A percentile compares a stretch with the other conserved stretches of the same genome.
These are phyloP conservation scores for Lipomyces sp. DNA, from an alignment of 805 yeast genomes.

Conservation along the genomic window DNA sequence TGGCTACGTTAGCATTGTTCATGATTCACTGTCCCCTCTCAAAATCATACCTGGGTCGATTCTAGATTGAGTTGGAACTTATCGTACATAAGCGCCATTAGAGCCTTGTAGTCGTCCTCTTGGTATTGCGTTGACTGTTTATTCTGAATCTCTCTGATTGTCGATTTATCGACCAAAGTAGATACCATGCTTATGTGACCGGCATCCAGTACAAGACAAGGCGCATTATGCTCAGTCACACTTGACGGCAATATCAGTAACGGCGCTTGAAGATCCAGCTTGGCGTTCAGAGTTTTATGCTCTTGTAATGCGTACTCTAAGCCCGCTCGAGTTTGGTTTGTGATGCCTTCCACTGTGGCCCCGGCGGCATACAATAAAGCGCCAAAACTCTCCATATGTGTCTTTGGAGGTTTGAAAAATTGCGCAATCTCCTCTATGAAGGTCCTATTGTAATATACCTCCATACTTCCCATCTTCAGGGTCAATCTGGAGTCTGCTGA, in stretches of 20 bases:
- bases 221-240: slow-evolving; percentile 76
- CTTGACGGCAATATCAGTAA: slow-evolving; percentile 83
- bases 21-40: no score
- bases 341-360: slow-evolving; percentile 87
- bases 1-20: neutral
- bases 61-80: slow-evolving; percentile 74
- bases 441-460: slow-evolving; percentile 84
- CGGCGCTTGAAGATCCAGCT: slow-evolving; percentile 93
- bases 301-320: slow-evolving; percentile 92
- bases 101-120: slow-evolving; percentile 71
- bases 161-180: slow-evolving; percentile 73
- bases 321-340: slow-evolving; percentile 88
- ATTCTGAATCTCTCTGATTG: slow-evolving; percentile 66
- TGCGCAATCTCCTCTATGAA: slow-evolving; percentile 73
- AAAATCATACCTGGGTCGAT: slow-evolving; percentile 70
- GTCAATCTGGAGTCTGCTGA: slow-evolving; percentile 78
- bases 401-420: slow-evolving; percentile 86
- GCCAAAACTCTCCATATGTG: slow-evolving; percentile 84
- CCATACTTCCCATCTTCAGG: slow-evolving; percentile 81
- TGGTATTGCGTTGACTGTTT: slow-evolving; percentile 61
- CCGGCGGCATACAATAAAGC: slow-evolving; percentile 94
- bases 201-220: slow-evolving; percentile 91
- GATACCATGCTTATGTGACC: slow-evolving; percentile 89
- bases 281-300: slow-evolving; percentile 85
- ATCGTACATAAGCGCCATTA: slow-evolving; percentile 86